These are phyloP conservation scores for Microdochium bolleyi DNA, from an alignment of 2,329 filamentous ascomycete species.

Conservation along the genomic window DNA sequence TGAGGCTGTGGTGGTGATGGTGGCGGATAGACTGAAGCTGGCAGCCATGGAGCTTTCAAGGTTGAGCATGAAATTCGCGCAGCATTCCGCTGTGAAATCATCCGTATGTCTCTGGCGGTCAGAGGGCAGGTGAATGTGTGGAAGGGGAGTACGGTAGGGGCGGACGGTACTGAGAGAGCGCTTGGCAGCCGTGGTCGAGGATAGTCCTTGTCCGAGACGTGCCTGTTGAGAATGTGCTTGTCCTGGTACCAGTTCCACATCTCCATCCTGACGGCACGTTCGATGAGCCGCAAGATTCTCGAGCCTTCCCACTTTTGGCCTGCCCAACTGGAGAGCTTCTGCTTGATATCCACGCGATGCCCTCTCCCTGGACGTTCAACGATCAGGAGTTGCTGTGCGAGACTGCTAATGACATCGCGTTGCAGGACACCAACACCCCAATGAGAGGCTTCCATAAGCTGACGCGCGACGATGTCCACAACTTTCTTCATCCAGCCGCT, in stretches of 20 bases:
- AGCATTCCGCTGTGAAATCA: slow-evolving; percentile 92
- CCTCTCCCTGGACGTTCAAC: slow-evolving; percentile 11
- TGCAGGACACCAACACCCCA: slow-evolving; percentile 75
- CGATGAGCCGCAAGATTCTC: slow-evolving; percentile 71
- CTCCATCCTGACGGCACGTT: slow-evolving; percentile 71
- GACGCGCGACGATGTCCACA: slow-evolving; percentile 81
- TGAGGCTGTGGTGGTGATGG: slow-evolving; percentile 73
- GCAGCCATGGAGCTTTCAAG: slow-evolving; percentile 78
- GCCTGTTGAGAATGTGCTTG: slow-evolving; percentile 55
- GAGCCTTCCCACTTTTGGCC: slow-evolving; percentile 83
- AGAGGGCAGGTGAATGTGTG: slow-evolving; percentile 96
- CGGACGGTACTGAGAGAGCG: slow-evolving; percentile 69
- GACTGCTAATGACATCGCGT: slow-evolving; percentile 39
- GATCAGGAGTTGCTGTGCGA: slow-evolving; percentile 34
- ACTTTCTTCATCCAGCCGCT: slow-evolving; percentile 87
- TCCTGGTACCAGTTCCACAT: slow-evolving; percentile 87
- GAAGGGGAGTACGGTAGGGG: slow-evolving; percentile 91
- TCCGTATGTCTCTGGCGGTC: slow-evolving; percentile 81
- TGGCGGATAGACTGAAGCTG: slow-evolving; percentile 72
- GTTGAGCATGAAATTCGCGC: slow-evolving; percentile 89
- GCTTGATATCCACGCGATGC: slow-evolving; percentile 26
- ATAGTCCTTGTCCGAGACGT: slow-evolving; percentile 51
- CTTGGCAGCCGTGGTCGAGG: slow-evolving; percentile 64
- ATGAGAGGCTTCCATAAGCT: slow-evolving; percentile 74
- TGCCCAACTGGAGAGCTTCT: slow-evolving; percentile 51